These are phyloP conservation scores for Collybia sordida DNA, from an alignment of 768 basidiomycete genomes.

Conservation along the genomic window DNA sequence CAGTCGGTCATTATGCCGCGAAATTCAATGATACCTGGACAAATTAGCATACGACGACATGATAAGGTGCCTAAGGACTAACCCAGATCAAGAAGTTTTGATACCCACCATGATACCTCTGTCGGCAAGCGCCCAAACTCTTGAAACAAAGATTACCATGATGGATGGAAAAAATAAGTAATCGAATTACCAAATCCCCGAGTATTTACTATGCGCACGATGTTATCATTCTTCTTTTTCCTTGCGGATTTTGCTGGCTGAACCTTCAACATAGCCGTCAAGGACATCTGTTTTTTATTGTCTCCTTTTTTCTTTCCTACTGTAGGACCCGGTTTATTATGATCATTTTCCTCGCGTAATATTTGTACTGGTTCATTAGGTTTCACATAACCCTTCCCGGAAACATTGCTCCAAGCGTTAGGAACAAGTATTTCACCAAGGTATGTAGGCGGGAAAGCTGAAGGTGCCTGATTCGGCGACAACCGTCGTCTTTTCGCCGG, in stretches of 20 bases:
- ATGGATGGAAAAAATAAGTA: neutral
- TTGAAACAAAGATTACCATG: conserved; percentile 22
- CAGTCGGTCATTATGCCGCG: conserved; percentile 77
- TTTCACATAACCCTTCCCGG: conserved; percentile 70
- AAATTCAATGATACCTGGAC: conserved; percentile 63
- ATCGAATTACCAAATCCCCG: conserved; percentile 58
- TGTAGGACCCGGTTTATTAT: conserved; percentile 23
- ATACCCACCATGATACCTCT: conserved; percentile 70
- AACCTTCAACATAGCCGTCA: conserved; percentile 66
- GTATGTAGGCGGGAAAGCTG: conserved; percentile 38
- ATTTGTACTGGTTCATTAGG: conserved; percentile 58
- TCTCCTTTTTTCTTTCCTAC: conserved; percentile 34
- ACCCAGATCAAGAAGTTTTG: conserved; percentile 74
- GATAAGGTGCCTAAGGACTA: conserved; percentile 7
- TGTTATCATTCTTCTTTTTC: conserved; percentile 59
- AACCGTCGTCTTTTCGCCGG: conserved; percentile 57
- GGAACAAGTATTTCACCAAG: conserved; percentile 68
- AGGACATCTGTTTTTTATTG: conserved; percentile 64
- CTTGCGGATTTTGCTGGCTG: conserved; percentile 45
- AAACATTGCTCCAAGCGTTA: conserved; percentile 79
- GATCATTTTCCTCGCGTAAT: conserved; percentile 51
- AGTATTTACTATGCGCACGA: conserved; percentile 65
- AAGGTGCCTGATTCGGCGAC: conserved; percentile 25
- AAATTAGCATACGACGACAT: neutral
- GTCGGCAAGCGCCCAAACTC: conserved; percentile 80